phyloP scores from a whole-genome alignment of 208 protist species.

The Crithidia acanthocephali region DNA sequence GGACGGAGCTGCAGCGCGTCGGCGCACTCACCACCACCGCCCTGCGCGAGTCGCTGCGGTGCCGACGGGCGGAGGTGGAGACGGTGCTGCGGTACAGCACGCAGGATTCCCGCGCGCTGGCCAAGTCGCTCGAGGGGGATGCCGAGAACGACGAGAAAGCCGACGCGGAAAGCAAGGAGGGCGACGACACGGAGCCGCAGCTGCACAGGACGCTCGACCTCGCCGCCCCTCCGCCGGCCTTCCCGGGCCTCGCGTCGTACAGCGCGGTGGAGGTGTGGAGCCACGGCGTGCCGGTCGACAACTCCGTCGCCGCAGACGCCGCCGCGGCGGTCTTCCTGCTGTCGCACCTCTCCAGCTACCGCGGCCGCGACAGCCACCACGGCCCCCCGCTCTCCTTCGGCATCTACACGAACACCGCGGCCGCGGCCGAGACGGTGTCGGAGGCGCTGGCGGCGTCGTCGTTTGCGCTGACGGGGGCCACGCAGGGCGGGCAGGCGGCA shows the following conservation, averaged over 20 bases:
- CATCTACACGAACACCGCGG: slow-evolving; percentile 37
- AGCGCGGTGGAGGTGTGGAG: slow-evolving; percentile 80
- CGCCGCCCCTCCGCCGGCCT: slow-evolving; percentile 27
- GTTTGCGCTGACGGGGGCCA: background rate
- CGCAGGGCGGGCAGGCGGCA: slow-evolving; percentile 5
- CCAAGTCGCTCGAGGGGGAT: slow-evolving; percentile 16
- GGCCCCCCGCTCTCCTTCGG: slow-evolving; percentile 23
- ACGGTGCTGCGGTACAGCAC: slow-evolving; percentile 50
- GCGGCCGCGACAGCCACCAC: background rate
- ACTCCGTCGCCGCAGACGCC: slow-evolving; percentile 55
- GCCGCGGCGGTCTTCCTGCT: slow-evolving; percentile 61
- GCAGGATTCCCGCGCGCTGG: slow-evolving; percentile 29
- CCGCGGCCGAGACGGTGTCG: slow-evolving; percentile 29
- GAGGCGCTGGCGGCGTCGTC: slow-evolving; percentile 27
- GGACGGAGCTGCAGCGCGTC: slow-evolving; percentile 51
- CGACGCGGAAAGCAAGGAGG: slow-evolving; percentile 21
- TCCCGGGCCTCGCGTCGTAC: slow-evolving; percentile 61
- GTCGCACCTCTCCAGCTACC: slow-evolving; percentile 46
- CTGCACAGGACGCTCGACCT: slow-evolving; percentile 18
- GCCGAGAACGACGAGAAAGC: slow-evolving; percentile 23
- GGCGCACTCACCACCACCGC: slow-evolving; percentile 47
- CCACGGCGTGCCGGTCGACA: slow-evolving; percentile 56
- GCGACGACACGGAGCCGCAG: slow-evolving; percentile 2
- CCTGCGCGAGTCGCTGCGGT: slow-evolving; percentile 69
- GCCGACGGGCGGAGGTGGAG: slow-evolving; percentile 47